phyloP scores from a whole-genome alignment of 2,329 filamentous ascomycete genomes.

The Didymosphaeria variabile region DNA sequence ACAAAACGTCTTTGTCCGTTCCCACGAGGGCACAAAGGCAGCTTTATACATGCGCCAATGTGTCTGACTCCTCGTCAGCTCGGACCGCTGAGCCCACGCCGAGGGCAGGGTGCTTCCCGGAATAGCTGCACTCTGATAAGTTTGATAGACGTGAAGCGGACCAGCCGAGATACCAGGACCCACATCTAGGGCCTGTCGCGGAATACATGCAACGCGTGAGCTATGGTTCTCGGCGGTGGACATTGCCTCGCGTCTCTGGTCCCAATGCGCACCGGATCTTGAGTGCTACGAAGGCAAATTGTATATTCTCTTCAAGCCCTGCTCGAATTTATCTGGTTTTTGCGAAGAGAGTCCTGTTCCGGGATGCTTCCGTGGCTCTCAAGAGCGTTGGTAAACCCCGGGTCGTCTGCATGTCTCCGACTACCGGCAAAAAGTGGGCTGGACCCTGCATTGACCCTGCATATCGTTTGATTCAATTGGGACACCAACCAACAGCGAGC shows the following conservation, averaged over 20 bases:
- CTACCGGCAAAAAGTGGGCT: constrained; percentile 21
- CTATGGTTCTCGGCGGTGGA: constrained; percentile 11
- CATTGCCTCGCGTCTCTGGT: constrained; percentile 9
- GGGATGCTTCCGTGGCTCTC: constrained; percentile 15
- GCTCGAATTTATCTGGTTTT: no score
- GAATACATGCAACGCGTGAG: constrained; percentile 18
- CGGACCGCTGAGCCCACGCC: constrained; percentile 22
- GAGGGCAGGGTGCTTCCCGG: constrained; percentile 33
- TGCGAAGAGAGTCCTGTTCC: neutral
- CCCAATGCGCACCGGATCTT: neutral
- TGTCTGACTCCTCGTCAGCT: constrained; percentile 22
- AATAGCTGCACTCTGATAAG: constrained; percentile 40
- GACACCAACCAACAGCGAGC: constrained; percentile 1
- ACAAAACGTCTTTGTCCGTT: constrained; percentile 10
- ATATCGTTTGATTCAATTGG: constrained; percentile 10
- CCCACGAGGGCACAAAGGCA: constrained; percentile 11
- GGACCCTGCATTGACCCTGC: constrained; percentile 24
- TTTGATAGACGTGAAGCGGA: constrained; percentile 30
- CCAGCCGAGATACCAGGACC: constrained; percentile 24
- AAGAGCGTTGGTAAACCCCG: constrained; percentile 8
- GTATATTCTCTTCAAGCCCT: neutral
- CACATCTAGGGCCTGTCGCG: constrained; percentile 13
- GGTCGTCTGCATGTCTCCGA: constrained; percentile 18
- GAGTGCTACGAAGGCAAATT: neutral
- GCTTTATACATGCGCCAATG: constrained; percentile 17